Conservation (phyloP, 2,329 filamentous ascomycete species). For the Diaporthe eres region DNA sequence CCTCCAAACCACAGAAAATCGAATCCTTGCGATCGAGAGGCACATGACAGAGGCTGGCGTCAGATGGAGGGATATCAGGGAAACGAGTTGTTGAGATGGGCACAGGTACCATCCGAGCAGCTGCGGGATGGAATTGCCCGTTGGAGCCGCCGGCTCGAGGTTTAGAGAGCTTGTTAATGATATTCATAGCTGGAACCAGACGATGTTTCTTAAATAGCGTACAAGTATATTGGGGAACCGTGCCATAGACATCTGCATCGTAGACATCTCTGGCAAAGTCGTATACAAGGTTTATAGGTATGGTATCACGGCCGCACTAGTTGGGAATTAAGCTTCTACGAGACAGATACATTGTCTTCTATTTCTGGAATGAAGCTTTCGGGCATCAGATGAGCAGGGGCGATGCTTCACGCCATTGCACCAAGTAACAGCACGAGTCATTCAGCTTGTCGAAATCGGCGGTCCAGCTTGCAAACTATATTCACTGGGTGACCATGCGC, state of each 20-base stretch:
- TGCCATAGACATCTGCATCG: background rate
- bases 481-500: background rate
- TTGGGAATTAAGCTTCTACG: background rate
- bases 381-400: background rate
- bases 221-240: no score
- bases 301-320: background rate
- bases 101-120: no score
- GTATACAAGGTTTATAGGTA: background rate
- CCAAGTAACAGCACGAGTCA: background rate
- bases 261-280: background rate
- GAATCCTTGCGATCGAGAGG: no score
- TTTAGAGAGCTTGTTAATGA: no score
- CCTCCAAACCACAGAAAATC: no score
- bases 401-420: background rate
- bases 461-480: background rate
- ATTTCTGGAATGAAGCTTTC: conserved; percentile 7
- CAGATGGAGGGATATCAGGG: no score
- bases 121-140: no score
- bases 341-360: background rate
- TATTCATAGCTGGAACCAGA: no score
- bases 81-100: no score
- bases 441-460: background rate
- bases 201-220: no score
- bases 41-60: no score
- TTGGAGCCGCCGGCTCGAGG: no score